Base-by-base conservation (phyloP, 164 flowering plant genomes). In the Macadamia tetraphylla region DNA sequence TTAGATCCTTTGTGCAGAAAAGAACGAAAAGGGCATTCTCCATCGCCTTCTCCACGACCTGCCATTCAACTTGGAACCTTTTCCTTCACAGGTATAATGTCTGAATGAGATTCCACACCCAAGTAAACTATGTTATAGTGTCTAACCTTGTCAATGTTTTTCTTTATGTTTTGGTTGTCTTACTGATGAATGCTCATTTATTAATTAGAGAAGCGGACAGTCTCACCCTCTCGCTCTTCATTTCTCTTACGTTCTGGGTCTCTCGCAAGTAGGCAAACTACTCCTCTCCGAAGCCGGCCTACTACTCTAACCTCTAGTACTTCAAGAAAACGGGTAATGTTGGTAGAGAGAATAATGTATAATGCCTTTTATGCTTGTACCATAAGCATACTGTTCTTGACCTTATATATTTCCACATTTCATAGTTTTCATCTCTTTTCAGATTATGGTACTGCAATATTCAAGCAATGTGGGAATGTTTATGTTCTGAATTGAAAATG, bases 211-310 rank as follows among this genome's bases (percentile, higher is more conserved):
- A 89, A 79, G 71, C 71, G 88, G 70, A 17, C 86, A 60, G 80
- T 77, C 67, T 85, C 91, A 60, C 94, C 97, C n/a, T 79, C 76
- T 56, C 84, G 83, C 32, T 80, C 53, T 58, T 58, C 65, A 29
- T 63, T 85, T 72, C 82, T 86, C 46, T 51, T 83, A 60, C 91
- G 93, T 49, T 79, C 91, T 57, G 92, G 84, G 52, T 91, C 94
- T 35, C 68, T 85, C 13, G 32, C 86, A 58, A 80, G 79, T 62
- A 80, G 85, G 73, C 69, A 85, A 18, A 69, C 71, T 14, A 77
- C 82, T 31, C 75, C 76, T 1, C 64, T 63, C 23, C 42, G 76
- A 6, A 78, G 80, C 63, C 76, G 85, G 29, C 81, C 87, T 9
- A 80, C 80, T 57, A 81, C 87, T 70, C 87, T 87, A 18, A 85